A percentile compares a stretch with the other conserved stretches of the same genome.
phyloP scores from a whole-genome alignment of 768 basidiomycete genomes.

The Leucocoprinus sp. region DNA sequence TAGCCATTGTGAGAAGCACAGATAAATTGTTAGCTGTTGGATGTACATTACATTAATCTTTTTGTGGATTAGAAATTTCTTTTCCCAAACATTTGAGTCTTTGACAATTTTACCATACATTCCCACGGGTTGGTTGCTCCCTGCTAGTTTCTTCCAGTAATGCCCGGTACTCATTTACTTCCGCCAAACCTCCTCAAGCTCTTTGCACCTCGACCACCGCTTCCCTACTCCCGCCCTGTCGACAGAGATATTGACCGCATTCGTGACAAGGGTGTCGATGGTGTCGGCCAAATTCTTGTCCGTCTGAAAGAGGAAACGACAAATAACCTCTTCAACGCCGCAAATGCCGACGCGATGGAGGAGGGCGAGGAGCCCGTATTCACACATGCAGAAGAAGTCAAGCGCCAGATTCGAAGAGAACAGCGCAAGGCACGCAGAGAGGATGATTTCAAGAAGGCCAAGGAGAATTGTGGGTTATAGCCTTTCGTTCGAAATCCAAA shows the following conservation, averaged over 20 bases:
- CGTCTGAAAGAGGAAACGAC: constrained; percentile 75
- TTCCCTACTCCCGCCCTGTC: constrained; percentile 80
- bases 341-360: constrained; percentile 57
- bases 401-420: constrained; percentile 69
- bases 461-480: constrained; percentile 70
- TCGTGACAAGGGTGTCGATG: constrained; percentile 56
- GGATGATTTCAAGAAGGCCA: constrained; percentile 72
- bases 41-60: too few species aligned
- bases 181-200: constrained; percentile 96
- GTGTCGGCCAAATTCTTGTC: constrained; percentile 69
- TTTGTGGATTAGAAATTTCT: too few species aligned
- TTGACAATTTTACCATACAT: neutral
- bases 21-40: too few species aligned
- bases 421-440: constrained; percentile 68
- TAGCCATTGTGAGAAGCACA: too few species aligned
- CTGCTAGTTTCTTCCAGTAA: constrained; percentile 15
- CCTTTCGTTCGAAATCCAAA: neutral
- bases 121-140: neutral
- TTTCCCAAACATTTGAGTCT: neutral
- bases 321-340: constrained; percentile 50
- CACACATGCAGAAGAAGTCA: constrained; percentile 77
- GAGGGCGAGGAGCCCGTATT: constrained; percentile 78
- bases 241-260: constrained; percentile 78
- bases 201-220: constrained; percentile 87
- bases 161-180: constrained; percentile 79